Percentiles rank a stretch among this genome's conserved stretches.
Evolutionary conservation across 306 rosid genomes (phyloP).

Genomic region (Medicago arabica): DNA sequence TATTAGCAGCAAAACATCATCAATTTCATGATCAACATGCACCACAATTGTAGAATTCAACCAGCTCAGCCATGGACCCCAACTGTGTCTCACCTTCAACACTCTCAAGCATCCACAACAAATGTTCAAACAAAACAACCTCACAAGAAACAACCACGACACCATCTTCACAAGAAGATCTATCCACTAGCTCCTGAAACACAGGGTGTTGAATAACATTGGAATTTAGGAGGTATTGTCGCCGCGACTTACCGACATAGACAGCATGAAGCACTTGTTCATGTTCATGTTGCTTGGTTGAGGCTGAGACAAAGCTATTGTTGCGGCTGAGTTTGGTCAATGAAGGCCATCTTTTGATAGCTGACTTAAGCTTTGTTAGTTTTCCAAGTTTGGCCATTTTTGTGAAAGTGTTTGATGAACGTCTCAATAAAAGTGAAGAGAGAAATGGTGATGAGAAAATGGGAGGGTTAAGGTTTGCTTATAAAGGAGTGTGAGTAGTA

Average conservation of each 20-base stretch:
- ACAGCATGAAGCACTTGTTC: conserved; percentile 56
- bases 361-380: conserved; percentile 86
- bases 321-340: conserved; percentile 67
- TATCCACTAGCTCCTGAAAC: conserved; percentile 80
- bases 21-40: conserved; percentile 41
- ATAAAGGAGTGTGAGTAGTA: conserved; percentile 36
- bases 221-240: conserved; percentile 74
- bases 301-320: conserved; percentile 48
- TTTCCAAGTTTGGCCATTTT: conserved; percentile 77
- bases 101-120: conserved; percentile 90
- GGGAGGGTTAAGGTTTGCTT: conserved; percentile 48
- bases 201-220: conserved; percentile 73
- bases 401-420: neutral
- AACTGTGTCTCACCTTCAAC: conserved; percentile 65
- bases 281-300: neutral
- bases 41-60: conserved; percentile 71
- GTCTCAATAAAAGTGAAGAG: neutral
- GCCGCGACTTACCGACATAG: conserved; percentile 76
- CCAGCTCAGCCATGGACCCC: conserved; percentile 86
- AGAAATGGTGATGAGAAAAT: conserved; percentile 26
- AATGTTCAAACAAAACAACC: conserved; percentile 91
- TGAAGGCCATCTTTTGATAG: conserved; percentile 81
- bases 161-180: conserved; percentile 47
- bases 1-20: neutral
- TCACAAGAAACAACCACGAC: conserved; percentile 69